phyloP scores from a whole-genome alignment of 257 asterid genomes.

The Fraxinus pennsylvanica region DNA sequence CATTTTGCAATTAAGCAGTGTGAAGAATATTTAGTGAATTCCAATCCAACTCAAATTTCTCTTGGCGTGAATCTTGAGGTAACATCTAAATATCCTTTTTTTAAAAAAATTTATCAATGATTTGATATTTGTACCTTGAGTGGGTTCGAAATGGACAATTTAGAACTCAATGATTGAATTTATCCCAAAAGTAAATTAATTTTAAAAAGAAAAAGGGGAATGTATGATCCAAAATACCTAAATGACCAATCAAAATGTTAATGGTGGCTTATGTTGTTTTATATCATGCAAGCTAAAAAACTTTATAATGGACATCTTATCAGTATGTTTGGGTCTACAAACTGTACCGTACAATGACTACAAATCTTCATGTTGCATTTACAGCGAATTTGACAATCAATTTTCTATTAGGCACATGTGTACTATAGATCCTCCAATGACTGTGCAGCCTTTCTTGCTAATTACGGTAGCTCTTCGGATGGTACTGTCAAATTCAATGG shows the following conservation, averaged over 20 bases:
- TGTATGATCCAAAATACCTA: background rate
- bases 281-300: too few species aligned
- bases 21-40: slow-evolving; percentile 66
- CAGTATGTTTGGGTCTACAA: slow-evolving; percentile 5
- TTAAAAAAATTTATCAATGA: background rate
- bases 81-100: background rate
- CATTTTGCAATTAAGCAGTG: slow-evolving; percentile 67
- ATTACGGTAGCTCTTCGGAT: slow-evolving; percentile 56
- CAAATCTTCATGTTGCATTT: slow-evolving; percentile 1
- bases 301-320: too few species aligned
- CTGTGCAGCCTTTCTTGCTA: slow-evolving; percentile 85
- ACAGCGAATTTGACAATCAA: slow-evolving; percentile 2
- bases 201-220: background rate
- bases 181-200: background rate
- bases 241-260: background rate
- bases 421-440: slow-evolving; percentile 58
- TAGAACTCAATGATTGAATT: background rate
- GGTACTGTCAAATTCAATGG: slow-evolving; percentile 68
- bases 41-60: slow-evolving; percentile 53
- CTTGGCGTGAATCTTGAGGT: slow-evolving; percentile 78
- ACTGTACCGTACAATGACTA: background rate
- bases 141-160: background rate
- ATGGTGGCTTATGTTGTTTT: background rate
- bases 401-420: slow-evolving; percentile 64
- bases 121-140: slow-evolving; percentile 7